Evolutionary conservation across 2,329 filamentous ascomycete genomes (phyloP), one percentile per base, ranked within the genome.

Genomic region (Gliomastix tumulicola): DNA sequence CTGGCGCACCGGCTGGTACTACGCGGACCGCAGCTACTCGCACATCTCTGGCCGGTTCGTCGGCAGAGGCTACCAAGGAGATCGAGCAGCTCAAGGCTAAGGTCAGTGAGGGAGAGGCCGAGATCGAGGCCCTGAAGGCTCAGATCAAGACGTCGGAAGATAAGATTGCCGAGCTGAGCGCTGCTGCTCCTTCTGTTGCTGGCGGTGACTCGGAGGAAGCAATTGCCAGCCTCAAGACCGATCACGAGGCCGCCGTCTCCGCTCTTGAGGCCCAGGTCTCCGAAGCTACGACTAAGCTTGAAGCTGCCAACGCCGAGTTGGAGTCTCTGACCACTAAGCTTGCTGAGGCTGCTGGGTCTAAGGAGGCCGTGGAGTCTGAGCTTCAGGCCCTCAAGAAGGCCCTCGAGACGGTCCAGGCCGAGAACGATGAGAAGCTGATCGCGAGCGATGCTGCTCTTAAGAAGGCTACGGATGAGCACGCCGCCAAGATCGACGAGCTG

Each of bases 21-120:
- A 38, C 59, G 19, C 56, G 62, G 22, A 51, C 65, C 5, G 43
- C 61, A 4, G 38, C 63, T 36, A 28, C 36, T 22, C 34, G 36
- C 36, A 15, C 37, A 16, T 10, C 68, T 72, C 44, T 53, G 18
- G 33, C 60, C 6, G 53, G 51, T 9, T 54, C 63, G 22, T 61
- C 66, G 17, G 53, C 63, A 13, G 62, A 66, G 10, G 45, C 58
- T 7, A 53, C 67, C 16, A 79, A 76, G 57, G 75, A 77, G 48
- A 59, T 75, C 4, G 76, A 81, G 34, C 69, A 76, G 32, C 63
- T 82, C 30, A 81, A 76, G 60, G 55, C 63, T 7, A 79, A 79
- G 56, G 62, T 82, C 17, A 62, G 65, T 5, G 66, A 74, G 21
- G 76, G 74, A 43, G 75, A 81, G 48, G 54, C 66, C 7, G 72